These are phyloP conservation scores for Inga leiocalycina DNA, from an alignment of 306 rosid genomes.

Conservation along the genomic window DNA sequence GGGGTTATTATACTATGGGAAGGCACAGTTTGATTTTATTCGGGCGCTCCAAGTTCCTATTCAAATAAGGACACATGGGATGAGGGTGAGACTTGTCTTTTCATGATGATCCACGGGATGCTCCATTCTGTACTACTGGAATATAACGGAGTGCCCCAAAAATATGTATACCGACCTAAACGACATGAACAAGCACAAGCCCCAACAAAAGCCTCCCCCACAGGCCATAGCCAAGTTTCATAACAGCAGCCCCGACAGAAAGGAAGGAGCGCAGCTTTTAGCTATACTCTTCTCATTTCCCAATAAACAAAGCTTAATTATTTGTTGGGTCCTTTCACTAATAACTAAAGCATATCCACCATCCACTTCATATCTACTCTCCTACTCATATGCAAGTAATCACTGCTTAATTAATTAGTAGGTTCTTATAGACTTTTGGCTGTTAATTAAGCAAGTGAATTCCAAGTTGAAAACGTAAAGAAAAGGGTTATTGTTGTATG, in stretches of 20 bases:
- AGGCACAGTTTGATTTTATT: conserved; percentile 28
- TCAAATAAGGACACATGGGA: conserved; percentile 44
- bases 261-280: conserved; percentile 92
- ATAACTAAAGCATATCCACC: conserved; percentile 27
- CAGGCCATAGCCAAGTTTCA: conserved; percentile 66
- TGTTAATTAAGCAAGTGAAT: conserved; percentile 17
- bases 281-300: conserved; percentile 74
- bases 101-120: conserved; percentile 33
- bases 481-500: neutral
- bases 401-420: conserved; percentile 30
- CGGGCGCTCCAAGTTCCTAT: conserved; percentile 32
- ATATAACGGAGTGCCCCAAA: conserved; percentile 21
- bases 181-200: conserved; percentile 68
- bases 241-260: conserved; percentile 86
- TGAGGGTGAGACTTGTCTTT: conserved; percentile 40
- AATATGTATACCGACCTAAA: conserved; percentile 35
- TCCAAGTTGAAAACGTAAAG: conserved; percentile 24
- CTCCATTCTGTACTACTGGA: conserved; percentile 35
- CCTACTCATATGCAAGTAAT: conserved; percentile 52
- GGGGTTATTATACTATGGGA: conserved; percentile 1
- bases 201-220: conserved; percentile 57
- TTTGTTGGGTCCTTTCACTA: conserved; percentile 51
- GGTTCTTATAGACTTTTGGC: conserved; percentile 33
- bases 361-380: conserved; percentile 14
- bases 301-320: conserved; percentile 65